Evolutionary conservation across 164 flowering plant genomes (phyloP).

Genomic region (Litsea cubeba): DNA sequence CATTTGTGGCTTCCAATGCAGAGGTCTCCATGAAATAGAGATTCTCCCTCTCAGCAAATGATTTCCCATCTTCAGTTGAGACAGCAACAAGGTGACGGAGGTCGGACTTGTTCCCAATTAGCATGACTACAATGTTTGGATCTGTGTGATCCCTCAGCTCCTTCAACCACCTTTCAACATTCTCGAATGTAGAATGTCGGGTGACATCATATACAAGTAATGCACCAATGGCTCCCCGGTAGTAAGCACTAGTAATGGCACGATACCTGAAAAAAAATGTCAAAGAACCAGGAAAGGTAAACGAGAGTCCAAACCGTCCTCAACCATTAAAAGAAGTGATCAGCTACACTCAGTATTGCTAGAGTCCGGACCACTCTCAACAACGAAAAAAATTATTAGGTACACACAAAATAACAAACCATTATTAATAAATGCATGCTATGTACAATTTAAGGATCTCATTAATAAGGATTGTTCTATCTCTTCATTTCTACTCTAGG

Average conservation of each 20-base stretch:
- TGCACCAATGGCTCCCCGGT: conserved; percentile 77
- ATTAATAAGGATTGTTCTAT: too few species aligned
- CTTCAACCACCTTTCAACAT: conserved; percentile 73
- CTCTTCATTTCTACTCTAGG: too few species aligned
- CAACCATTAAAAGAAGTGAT: not conserved
- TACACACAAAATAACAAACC: too few species aligned
- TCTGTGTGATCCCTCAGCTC: conserved; percentile 77
- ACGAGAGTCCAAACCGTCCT: not conserved
- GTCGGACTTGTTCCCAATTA: conserved; percentile 72
- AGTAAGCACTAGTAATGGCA: conserved; percentile 83
- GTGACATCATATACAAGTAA: conserved; percentile 75
- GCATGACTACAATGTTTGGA: conserved; percentile 80
- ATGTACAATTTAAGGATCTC: too few species aligned
- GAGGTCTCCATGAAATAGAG: conserved; percentile 87
- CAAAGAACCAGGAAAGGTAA: not conserved
- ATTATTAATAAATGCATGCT: too few species aligned
- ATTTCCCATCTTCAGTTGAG: conserved; percentile 60
- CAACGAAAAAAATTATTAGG: too few species aligned
- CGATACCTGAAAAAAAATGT: conserved; percentile 47
- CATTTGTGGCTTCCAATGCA: conserved; percentile 72
- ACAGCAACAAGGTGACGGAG: conserved; percentile 79
- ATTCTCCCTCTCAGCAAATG: conserved; percentile 72
- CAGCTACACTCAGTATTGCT: too few species aligned
- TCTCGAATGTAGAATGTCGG: conserved; percentile 69
- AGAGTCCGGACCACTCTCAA: too few species aligned